A percentile compares a stretch with the other conserved stretches of the same genome.
These are phyloP conservation scores for Hymenochaete sp. DNA, from an alignment of 1,284 basidiomycete species.

Conservation along the genomic window DNA sequence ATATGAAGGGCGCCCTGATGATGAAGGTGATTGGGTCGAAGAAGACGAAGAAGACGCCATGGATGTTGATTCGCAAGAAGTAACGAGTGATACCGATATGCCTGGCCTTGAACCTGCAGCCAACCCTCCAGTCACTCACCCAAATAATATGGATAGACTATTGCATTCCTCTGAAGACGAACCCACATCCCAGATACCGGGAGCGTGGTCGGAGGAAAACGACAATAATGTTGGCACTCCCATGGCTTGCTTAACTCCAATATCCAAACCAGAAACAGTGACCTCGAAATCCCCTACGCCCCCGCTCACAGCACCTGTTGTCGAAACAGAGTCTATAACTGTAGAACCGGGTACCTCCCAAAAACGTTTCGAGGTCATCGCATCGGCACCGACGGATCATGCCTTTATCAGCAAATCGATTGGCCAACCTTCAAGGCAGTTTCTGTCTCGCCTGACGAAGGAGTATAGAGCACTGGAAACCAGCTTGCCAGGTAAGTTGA, in stretches of 20 bases:
- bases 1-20: conserved; percentile 33
- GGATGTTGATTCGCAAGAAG: conserved; percentile 34
- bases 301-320: neutral
- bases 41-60: conserved; percentile 24
- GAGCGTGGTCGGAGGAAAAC: too few species aligned
- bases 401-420: conserved; percentile 60
- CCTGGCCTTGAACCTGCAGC: too few species aligned
- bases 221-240: conserved; percentile 18
- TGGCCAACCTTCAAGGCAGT: conserved; percentile 60
- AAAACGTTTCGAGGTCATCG: conserved; percentile 71
- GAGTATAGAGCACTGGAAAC: conserved; percentile 77
- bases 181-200: too few species aligned
- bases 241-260: too few species aligned
- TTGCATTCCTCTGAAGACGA: too few species aligned
- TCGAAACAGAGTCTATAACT: neutral
- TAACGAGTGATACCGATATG: neutral
- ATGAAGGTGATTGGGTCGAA: conserved; percentile 46
- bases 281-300: conserved; percentile 5
- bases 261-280: conserved; percentile 17
- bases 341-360: conserved; percentile 31
- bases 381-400: conserved; percentile 72
- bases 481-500: conserved; percentile 65
- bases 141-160: too few species aligned
- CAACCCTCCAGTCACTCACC: too few species aligned
- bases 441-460: conserved; percentile 66